Evolutionary conservation across 352 stramenopile species (phyloP).

Genomic region (Phytophthora foliorum): DNA sequence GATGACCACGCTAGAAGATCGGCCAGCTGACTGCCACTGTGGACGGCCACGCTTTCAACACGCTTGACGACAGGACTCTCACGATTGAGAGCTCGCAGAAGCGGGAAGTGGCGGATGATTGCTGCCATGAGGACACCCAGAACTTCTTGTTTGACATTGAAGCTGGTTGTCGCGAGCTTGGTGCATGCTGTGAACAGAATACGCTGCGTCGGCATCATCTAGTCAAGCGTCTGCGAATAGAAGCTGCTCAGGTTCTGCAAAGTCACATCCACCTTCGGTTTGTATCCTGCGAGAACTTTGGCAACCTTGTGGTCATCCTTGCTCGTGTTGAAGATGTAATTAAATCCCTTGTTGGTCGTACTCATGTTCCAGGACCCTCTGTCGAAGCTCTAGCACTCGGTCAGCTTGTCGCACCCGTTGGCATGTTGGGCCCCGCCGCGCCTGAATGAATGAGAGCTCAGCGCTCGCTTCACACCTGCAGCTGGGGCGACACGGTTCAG

Average conservation of each 20-base stretch:
- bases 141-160: slow-evolving; percentile 17
- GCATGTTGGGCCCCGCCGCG: slow-evolving; percentile 17
- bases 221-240: background rate
- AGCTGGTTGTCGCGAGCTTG: background rate
- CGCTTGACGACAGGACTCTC: background rate
- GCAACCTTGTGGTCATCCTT: slow-evolving; percentile 22
- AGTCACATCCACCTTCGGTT: background rate
- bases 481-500: slow-evolving; percentile 14
- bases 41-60: background rate
- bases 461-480: slow-evolving; percentile 6
- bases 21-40: background rate
- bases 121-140: slow-evolving; percentile 11
- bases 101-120: slow-evolving; percentile 14
- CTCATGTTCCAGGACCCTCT: slow-evolving; percentile 28
- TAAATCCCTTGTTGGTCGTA: slow-evolving; percentile 30
- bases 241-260: background rate
- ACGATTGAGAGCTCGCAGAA: slow-evolving; percentile 18
- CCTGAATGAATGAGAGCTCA: slow-evolving; percentile 39
- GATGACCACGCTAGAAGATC: slow-evolving; percentile 15
- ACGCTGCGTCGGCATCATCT: background rate
- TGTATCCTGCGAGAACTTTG: slow-evolving; percentile 27
- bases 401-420: slow-evolving; percentile 8
- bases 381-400: slow-evolving; percentile 20
- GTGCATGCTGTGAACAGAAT: slow-evolving; percentile 1
- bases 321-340: slow-evolving; percentile 30